Base-by-base conservation (phyloP, 768 basidiomycete genomes). In the Baorangia bicolor region DNA sequence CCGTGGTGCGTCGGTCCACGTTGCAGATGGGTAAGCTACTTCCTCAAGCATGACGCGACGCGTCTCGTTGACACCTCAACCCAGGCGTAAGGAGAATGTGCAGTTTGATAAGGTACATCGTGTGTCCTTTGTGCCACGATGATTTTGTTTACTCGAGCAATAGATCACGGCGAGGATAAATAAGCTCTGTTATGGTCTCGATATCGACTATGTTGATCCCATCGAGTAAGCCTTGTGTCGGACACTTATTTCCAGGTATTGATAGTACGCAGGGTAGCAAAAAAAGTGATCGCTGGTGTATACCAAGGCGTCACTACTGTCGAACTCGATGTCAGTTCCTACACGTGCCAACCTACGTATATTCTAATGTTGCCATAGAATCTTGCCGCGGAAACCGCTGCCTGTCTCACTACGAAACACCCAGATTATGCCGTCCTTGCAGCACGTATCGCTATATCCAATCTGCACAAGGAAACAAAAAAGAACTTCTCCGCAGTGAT, bases 391-490 rank as follows among this genome's bases (percentile, higher is more conserved):
- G 95, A 98, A 76, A 99, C 97, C 4, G 94, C 97, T 10, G 97
- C 97, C 0, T 98, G 88, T 71, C 85, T 98, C 58, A 98, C 97
- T 5, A 98, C 96, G 27, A 94, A 92, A 62, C 94, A 95, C 68
- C 94, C 96, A 9, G 97, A 99, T 70, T 99, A 99, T 65, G 97
- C 97, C 25, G 87, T 98, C 57, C 92, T 99, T 59, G 97, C 97
- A 6, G 97, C 97, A 21, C 93, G 97, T 55, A 98, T 99, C 51
- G 97, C 97, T 53, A 94, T 99, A 65, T 98, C 96, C 46, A 99
- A 98, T 70, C 77, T 98, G 12, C 97, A 99, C 83, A 98, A 99
- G 68, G 96, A 99, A 76, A 98, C 97, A 18, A 98, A 94, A 78
- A 98, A 98, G 80, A 91, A 77, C 63, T 98, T 99, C 71, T 94